A percentile compares a stretch with the other conserved stretches of the same genome.
phyloP scores from a whole-genome alignment of 306 rosid species.

The Quercus glauca region DNA sequence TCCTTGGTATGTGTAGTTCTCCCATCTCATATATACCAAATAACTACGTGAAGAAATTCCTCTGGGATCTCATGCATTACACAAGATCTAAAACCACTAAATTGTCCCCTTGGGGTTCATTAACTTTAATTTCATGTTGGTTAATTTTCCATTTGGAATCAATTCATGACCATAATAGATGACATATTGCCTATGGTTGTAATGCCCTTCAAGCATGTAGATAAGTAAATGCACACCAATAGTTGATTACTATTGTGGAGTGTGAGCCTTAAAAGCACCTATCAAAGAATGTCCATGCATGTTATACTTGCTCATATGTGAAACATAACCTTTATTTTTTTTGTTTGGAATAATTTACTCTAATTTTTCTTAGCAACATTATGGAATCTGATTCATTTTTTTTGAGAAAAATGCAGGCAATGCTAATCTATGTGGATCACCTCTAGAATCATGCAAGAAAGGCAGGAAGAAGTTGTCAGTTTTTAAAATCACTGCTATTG shows the following conservation, averaged over 20 bases:
- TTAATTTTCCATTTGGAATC: background rate
- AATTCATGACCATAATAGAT: background rate
- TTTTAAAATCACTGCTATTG: conserved; percentile 32
- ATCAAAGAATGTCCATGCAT: too few relatives aligned
- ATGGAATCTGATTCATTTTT: background rate
- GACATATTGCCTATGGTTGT: background rate
- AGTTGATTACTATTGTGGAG: too few relatives aligned
- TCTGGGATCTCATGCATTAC: too few relatives aligned
- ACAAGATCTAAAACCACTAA: too few relatives aligned
- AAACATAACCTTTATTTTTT: background rate
- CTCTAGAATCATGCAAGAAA: conserved; percentile 42
- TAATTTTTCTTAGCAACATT: background rate
- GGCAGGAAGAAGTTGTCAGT: background rate
- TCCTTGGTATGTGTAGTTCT: too few relatives aligned
- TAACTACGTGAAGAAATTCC: too few relatives aligned
- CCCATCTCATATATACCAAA: too few relatives aligned
- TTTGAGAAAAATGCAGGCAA: conserved; percentile 43
- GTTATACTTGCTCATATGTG: background rate
- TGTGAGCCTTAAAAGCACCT: too few relatives aligned
- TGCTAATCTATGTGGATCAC: conserved; percentile 55
- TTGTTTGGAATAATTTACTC: background rate
- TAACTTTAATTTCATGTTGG: background rate
- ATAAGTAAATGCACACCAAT: background rate
- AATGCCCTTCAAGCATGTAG: background rate
- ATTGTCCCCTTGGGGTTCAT: too few relatives aligned